Base-by-base conservation (phyloP, 768 basidiomycete genomes). In the Boletus sensibilis region DNA sequence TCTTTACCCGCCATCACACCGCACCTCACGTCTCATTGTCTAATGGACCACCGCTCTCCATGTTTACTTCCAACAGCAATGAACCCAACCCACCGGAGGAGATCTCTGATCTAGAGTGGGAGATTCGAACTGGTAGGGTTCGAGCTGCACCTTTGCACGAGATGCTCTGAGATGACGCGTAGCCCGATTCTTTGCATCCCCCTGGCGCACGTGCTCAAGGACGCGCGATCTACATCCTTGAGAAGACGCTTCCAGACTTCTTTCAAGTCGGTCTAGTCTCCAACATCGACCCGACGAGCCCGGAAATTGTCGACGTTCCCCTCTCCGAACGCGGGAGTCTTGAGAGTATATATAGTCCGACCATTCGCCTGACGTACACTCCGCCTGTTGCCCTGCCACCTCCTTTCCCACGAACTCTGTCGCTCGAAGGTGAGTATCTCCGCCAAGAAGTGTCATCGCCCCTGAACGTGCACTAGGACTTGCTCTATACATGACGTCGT, bases 41-140 rank as follows among this genome's bases (percentile, higher is more conserved):
- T 5, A 55, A 52, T 16, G 50, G 41, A 31, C 38, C 63, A 3
- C 61, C 56, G 25, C 23, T 64, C 14, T 52, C 60, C 29, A 69
- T 57, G 68, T 68, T 72, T 33, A 59, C 65, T 18, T 57, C 67
- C 37, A 64, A 62, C 56, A 47, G 58, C 25, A 21, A 45, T 14
- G 50, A 57, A 16, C 60, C 63, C 6, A 25, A 55, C 7, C 35
- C 52, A 12, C 58, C 57, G 4, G 42, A 50, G 13, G 64, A 64
- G 38, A 46, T 90, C 9, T 81, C 87, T 1, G 90, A 92, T 68
- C 75, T 78, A 8, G 90, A 92, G 62, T 92, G 89, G 89, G 83
- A 89, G 64, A 78, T 90, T 48, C 83, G 87, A 25, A 88, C 87
- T 63, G 88, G 90, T 86, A 55, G 37, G 72, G 62, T 42, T 48